phyloP scores from a whole-genome alignment of 129 eudicot species.

The Tagetes erecta region DNA sequence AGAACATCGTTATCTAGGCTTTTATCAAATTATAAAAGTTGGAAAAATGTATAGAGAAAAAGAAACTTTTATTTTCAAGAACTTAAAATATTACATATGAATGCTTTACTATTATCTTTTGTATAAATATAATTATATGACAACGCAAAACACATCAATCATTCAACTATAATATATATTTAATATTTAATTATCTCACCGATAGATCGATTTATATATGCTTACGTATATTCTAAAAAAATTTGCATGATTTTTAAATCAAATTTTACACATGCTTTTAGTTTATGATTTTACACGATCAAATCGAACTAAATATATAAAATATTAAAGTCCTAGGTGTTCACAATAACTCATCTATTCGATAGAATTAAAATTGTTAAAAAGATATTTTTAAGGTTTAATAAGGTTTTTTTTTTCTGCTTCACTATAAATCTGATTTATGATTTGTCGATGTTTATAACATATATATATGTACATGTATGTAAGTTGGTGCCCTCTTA shows the following conservation, averaged over 20 bases:
- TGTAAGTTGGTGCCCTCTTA: background rate
- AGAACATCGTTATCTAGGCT: slow-evolving; percentile 30
- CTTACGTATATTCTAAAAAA: slow-evolving; percentile 7
- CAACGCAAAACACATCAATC: slow-evolving; percentile 22
- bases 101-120: slow-evolving; percentile 19
- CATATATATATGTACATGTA: background rate
- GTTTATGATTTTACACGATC: background rate
- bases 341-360: background rate
- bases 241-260: background rate
- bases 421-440: background rate
- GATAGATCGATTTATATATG: background rate
- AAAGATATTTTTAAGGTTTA: background rate
- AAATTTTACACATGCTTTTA: background rate
- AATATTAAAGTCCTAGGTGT: background rate
- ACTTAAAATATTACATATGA: slow-evolving; percentile 18
- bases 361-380: background rate
- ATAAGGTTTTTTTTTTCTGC: background rate
- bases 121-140: background rate
- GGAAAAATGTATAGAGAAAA: slow-evolving; percentile 29
- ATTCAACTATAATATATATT: slow-evolving; percentile 5
- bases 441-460: no score
- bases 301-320: background rate
- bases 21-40: slow-evolving; percentile 25
- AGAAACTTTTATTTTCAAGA: slow-evolving; percentile 24
- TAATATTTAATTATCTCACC: background rate